Base-by-base conservation (phyloP, 495 filamentous ascomycete species). In the Neurospora tetraspora region DNA sequence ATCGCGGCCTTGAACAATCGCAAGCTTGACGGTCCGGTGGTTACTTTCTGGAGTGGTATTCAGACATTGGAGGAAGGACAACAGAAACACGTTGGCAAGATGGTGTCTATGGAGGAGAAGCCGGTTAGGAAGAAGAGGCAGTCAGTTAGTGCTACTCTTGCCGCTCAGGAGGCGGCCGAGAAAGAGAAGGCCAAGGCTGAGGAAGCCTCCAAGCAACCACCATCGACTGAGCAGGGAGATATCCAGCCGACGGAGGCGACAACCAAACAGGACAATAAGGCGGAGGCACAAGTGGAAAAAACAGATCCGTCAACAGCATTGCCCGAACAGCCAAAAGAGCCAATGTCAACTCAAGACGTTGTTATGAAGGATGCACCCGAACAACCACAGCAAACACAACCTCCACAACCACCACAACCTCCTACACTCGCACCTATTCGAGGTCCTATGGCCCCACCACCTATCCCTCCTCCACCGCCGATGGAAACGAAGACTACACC, bases 41-140 rank as follows among this genome's bases (percentile, higher is more conserved):
- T 98, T 59, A 93, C 93, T 18, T 96, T 91, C 81, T 99, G 93
- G 91, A 98, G 95, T 81, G 96, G 96, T 11, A 84, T 92, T 73
- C 93, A 90, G 65, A 89, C 91, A 72, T 92, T 91, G 86, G 84
- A 83, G 68, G 91, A 92, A 79, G 93, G 91, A 38, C 92, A 91
- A 77, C 82, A 95, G 72, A 91, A 88, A 76, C 89, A 90, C 74
- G 87, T 94, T 47, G 91, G 91, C 70, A 92, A 91, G 76, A 82
- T 89, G 70, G 87, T 90, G 9, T 86, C 91, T 23, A 88, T 87
- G 70, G 84, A 87, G 73, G 85, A 82, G 78, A 88, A 86, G 73
- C 83, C 81, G 69, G 78, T 77, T 16, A 74, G 80, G 59, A 86
- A 81, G 77, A 88, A 87, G 77, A 81, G 81, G 72, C 81, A 82